These are phyloP conservation scores for Hondaea fermentalgiana DNA, from an alignment of 108 stramenopile species.

Conservation along the genomic window DNA sequence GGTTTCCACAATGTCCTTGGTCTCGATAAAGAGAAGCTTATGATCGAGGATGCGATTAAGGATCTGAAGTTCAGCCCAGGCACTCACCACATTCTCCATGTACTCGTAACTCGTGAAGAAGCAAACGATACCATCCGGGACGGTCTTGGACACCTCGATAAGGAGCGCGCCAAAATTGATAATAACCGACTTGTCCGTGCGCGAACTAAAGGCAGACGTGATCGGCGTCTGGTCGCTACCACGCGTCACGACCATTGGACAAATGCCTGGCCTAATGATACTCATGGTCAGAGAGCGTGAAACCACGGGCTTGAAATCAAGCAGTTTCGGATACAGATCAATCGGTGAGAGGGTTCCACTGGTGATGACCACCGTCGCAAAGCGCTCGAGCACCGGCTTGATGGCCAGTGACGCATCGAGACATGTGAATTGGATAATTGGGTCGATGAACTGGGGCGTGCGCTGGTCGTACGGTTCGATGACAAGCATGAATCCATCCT, in stretches of 20 bases:
- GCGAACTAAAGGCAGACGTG: conserved; percentile 72
- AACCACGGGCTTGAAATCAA: conserved; percentile 90
- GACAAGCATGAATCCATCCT: conserved; percentile 93
- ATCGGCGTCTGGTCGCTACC: conserved; percentile 75
- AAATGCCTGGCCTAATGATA: conserved; percentile 92
- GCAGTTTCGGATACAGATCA: conserved; percentile 93
- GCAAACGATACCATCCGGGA: conserved; percentile 92
- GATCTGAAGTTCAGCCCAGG: conserved; percentile 70
- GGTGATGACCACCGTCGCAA: conserved; percentile 88
- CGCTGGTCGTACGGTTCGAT: conserved; percentile 68
- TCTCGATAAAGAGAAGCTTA: conserved; percentile 96
- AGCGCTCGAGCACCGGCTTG: conserved; percentile 90
- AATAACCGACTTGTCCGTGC: conserved; percentile 84
- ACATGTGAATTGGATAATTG: conserved; percentile 58
- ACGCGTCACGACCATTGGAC: conserved; percentile 86
- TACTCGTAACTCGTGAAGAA: conserved; percentile 97
- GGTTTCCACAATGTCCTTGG: conserved; percentile 98
- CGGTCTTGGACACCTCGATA: conserved; percentile 70
- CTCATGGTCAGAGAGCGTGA: conserved; percentile 90
- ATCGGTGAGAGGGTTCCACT: conserved; percentile 95
- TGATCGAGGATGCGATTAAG: conserved; percentile 53
- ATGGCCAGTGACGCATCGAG: conserved; percentile 92
- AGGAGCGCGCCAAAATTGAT: conserved; percentile 81
- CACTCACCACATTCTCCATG: conserved; percentile 85
- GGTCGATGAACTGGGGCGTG: not conserved